These are phyloP conservation scores for Trichoderma sp. DNA, from an alignment of 2,329 filamentous ascomycete species.

Conservation along the genomic window DNA sequence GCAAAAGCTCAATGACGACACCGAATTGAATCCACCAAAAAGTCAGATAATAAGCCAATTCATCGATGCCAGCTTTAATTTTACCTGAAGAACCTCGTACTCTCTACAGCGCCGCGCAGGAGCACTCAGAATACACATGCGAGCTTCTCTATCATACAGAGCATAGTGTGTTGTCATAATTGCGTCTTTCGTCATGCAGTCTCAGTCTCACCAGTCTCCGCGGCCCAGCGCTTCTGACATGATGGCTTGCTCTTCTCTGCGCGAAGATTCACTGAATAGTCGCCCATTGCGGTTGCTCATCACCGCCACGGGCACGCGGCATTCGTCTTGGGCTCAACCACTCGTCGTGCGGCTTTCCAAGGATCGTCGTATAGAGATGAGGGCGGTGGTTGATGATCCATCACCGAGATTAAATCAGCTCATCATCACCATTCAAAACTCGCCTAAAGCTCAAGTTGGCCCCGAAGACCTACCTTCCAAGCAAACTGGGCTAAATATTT, in stretches of 20 bases:
- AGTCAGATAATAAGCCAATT: neutral
- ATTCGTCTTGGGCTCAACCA: slow-evolving; percentile 63
- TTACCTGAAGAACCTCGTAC: neutral
- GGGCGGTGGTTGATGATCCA: slow-evolving; percentile 63
- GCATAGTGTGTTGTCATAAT: neutral
- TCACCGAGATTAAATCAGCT: slow-evolving; percentile 61
- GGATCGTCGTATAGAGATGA: slow-evolving; percentile 57
- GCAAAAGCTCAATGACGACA: neutral
- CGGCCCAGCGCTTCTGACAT: slow-evolving; percentile 31
- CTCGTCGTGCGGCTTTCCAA: slow-evolving; percentile 66
- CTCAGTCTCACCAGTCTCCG: slow-evolving; percentile 32
- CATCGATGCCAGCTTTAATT: neutral
- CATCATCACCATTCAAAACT: slow-evolving; percentile 58
- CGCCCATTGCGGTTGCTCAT: slow-evolving; percentile 60
- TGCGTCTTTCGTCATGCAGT: slow-evolving; percentile 32
- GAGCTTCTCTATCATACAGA: neutral
- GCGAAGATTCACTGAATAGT: slow-evolving; percentile 36
- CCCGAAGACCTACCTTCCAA: neutral
- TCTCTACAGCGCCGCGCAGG: neutral
- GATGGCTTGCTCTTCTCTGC: slow-evolving; percentile 37
- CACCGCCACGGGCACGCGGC: slow-evolving; percentile 61
- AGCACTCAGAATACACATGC: neutral
- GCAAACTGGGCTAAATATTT: slow-evolving; percentile 47
- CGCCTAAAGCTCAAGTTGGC: slow-evolving; percentile 35
- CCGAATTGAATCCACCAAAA: neutral